Base-by-base conservation (phyloP, 2,329 filamentous ascomycete species). In the Lecanicillium sp. region DNA sequence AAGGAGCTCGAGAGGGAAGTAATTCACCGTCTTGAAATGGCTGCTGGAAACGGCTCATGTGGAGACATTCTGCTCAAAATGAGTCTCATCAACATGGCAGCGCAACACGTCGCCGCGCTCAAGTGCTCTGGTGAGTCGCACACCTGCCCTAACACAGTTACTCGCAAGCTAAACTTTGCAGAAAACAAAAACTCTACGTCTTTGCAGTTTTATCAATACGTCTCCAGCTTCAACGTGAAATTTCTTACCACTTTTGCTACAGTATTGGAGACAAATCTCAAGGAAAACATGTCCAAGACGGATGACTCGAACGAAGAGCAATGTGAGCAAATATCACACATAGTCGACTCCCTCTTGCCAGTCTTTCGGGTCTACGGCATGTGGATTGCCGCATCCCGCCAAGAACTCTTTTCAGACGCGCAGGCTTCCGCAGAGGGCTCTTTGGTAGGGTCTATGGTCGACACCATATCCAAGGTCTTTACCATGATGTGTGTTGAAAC, bases 1-100 rank as follows among this genome's bases (percentile, higher is more conserved):
- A 79, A 84, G 46, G 90, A 95, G 62, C 72, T 96, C 23, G 90
- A 96, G 65, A 81, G 81, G 50, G 89, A 95, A 62, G 86, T 97
- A 11, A 73, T 95, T 51, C 83, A 85, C 56, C 85, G 90, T 42
- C 70, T 95, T 30, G 78, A 83, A 40, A 78, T 86, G 55, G 80
- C 87, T 24, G 71, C 93, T 23, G 89, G 86, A 61, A 79, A 83
- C 52, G 75, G 81, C 9, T 75, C 78, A 2, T 73, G 85, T 41
- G 78, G 83, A 37, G 74, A 75, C 11, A 76, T 80, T 11, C 64
- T 96, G 23, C 77, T 87, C 53, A 93, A 90, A 62, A 85, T 96
- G 65, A 79, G 87, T 5, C 71, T 96, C 37, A 81, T 91, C 56
- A 97, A 94, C 58, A 86, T 97, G 52, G 83, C 88, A 5, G 88